Evolutionary conservation across 2,329 filamentous ascomycete species (phyloP).

Genomic region (Diplodia intermedia): DNA sequence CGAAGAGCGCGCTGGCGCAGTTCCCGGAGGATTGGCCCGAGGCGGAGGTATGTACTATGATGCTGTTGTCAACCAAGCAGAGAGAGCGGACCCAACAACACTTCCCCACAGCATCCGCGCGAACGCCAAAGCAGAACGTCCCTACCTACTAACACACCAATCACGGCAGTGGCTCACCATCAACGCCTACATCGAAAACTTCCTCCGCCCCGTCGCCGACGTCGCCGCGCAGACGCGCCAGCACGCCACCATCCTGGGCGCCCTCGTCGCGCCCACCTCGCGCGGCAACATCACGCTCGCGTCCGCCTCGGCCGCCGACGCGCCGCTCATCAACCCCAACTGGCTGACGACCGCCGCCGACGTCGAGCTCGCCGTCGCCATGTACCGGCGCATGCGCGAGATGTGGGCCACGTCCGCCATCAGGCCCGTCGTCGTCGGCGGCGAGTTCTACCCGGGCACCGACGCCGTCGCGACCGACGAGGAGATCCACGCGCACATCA

Average conservation of each 20-base stretch:
- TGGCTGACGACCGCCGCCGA: constrained; percentile 47
- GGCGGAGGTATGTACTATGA: constrained; percentile 33
- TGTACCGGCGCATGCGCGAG: constrained; percentile 43
- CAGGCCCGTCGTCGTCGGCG: constrained; percentile 37
- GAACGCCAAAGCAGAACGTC: too few relatives aligned
- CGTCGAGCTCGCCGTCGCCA: constrained; percentile 42
- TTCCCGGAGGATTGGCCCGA: constrained; percentile 41
- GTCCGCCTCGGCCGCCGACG: constrained; percentile 38
- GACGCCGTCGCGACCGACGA: constrained; percentile 38
- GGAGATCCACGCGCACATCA: constrained; percentile 39
- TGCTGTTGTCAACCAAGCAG: too few relatives aligned
- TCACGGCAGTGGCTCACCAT: constrained; percentile 36
- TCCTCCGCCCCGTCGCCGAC: constrained; percentile 35
- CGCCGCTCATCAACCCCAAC: constrained; percentile 45
- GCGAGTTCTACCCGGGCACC: constrained; percentile 42
- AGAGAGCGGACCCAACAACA: too few relatives aligned
- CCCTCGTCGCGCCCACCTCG: constrained; percentile 45
- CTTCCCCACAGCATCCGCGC: background rate
- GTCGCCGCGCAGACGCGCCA: constrained; percentile 41
- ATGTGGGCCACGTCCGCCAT: constrained; percentile 39
- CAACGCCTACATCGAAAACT: constrained; percentile 36
- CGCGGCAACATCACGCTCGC: constrained; percentile 47
- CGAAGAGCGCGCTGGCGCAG: constrained; percentile 32
- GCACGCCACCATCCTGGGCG: constrained; percentile 44
- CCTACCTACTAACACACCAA: background rate